A percentile compares a stretch with the other conserved stretches of the same genome.
These are phyloP conservation scores for Penicillium capsulatum DNA, from an alignment of 2,329 filamentous ascomycete genomes.

Conservation along the genomic window DNA sequence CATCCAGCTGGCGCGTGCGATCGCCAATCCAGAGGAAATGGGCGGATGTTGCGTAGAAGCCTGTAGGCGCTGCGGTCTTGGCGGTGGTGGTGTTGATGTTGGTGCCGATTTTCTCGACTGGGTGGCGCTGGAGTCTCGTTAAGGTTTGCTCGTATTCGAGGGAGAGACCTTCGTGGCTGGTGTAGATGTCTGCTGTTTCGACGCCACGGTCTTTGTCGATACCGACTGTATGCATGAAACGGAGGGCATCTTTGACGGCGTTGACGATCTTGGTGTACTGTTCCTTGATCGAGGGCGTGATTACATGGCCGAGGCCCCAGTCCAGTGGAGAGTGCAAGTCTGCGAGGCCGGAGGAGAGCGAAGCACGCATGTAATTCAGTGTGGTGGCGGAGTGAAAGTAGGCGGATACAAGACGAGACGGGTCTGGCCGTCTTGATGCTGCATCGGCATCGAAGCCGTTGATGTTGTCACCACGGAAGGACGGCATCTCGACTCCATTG, in stretches of 20 bases:
- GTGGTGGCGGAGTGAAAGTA: constrained; percentile 96
- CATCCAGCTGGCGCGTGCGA: constrained; percentile 86
- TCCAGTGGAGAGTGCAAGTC: constrained; percentile 90
- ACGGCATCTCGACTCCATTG: constrained; percentile 75
- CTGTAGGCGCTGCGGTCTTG: constrained; percentile 22
- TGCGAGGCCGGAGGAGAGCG: constrained; percentile 81
- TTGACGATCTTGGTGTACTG: constrained; percentile 82
- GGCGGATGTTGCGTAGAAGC: constrained; percentile 89
- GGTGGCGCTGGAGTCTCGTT: constrained; percentile 64
- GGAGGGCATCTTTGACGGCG: constrained; percentile 83
- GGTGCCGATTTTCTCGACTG: constrained; percentile 6
- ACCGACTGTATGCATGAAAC: constrained; percentile 91
- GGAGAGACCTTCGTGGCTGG: constrained; percentile 88
- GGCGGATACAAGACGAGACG: constrained; percentile 76
- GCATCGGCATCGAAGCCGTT: constrained; percentile 70
- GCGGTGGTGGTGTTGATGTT: not conserved
- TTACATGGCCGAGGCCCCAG: constrained; percentile 90
- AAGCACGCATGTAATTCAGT: constrained; percentile 83
- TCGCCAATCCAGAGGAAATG: constrained; percentile 99
- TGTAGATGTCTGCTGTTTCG: constrained; percentile 90
- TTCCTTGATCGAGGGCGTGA: constrained; percentile 73
- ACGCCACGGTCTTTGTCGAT: constrained; percentile 79
- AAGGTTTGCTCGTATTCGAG: constrained; percentile 91
- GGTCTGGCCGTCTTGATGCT: constrained; percentile 75
- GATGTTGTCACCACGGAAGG: constrained; percentile 91